Percentiles rank a stretch among this genome's conserved stretches.
These are phyloP conservation scores for Pseudoturritis turrita DNA, from an alignment of 345 rosid species.

Conservation along the genomic window DNA sequence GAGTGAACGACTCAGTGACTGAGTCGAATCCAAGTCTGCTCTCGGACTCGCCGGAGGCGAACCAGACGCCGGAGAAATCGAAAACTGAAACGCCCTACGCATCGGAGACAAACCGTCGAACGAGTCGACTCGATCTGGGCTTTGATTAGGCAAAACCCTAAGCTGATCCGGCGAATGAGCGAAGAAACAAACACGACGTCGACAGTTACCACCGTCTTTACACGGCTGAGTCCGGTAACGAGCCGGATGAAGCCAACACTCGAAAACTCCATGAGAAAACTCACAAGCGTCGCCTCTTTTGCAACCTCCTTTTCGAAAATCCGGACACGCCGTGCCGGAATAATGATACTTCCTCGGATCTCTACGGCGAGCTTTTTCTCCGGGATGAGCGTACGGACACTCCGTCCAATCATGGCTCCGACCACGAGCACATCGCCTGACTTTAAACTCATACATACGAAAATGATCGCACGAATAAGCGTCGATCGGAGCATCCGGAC, in stretches of 20 bases:
- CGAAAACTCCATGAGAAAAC: slow-evolving; percentile 96
- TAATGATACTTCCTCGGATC: slow-evolving; percentile 81
- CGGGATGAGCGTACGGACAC: slow-evolving; percentile 97
- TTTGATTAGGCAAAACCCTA: slow-evolving; percentile 55
- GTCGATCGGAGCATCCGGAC: slow-evolving; percentile 50
- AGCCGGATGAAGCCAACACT: slow-evolving; percentile 96
- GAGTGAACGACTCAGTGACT: slow-evolving; percentile 49
- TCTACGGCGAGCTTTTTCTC: slow-evolving; percentile 84
- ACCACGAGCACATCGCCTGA: slow-evolving; percentile 77
- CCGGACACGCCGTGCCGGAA: slow-evolving; percentile 83
- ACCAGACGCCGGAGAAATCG: slow-evolving; percentile 48
- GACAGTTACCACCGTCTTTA: slow-evolving; percentile 71
- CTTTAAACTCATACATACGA: slow-evolving; percentile 87
- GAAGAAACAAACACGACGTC: slow-evolving; percentile 84
- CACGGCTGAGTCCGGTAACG: slow-evolving; percentile 92
- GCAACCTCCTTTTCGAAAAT: slow-evolving; percentile 72
- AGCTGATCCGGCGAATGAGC: slow-evolving; percentile 94
- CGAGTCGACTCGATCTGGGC: slow-evolving; percentile 49
- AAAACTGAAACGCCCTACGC: slow-evolving; percentile 39
- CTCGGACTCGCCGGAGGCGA: slow-evolving; percentile 63
- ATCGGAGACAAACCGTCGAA: slow-evolving; percentile 42
- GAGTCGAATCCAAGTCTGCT: slow-evolving; percentile 42
- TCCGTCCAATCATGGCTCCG: slow-evolving; percentile 98
- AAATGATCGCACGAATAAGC: slow-evolving; percentile 79
- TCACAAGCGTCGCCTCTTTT: slow-evolving; percentile 78